A percentile compares a stretch with the other conserved stretches of the same genome.
These are phyloP conservation scores for Globisporangium yorkense DNA, from an alignment of 352 stramenopile genomes.

Conservation along the genomic window DNA sequence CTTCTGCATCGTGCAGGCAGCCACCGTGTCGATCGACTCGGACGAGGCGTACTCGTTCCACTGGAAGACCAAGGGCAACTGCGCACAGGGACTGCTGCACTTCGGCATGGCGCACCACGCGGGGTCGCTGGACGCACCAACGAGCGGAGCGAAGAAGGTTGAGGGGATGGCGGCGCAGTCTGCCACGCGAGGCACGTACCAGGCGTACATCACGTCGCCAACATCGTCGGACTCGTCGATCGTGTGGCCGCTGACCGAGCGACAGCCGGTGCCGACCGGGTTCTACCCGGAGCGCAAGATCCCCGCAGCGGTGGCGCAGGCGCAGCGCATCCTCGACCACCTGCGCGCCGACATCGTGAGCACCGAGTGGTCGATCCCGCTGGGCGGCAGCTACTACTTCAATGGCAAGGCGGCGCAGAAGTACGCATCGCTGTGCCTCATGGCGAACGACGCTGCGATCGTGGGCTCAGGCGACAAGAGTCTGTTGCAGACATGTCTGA, in stretches of 20 bases:
- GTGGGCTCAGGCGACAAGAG: constrained; percentile 38
- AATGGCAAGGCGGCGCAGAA: constrained; percentile 75
- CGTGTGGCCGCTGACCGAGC: constrained; percentile 46
- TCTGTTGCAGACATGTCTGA: constrained; percentile 37
- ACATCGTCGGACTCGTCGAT: constrained; percentile 37
- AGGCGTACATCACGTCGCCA: constrained; percentile 34
- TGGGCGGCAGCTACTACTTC: constrained; percentile 66
- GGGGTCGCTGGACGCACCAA: constrained; percentile 37
- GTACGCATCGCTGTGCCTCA: constrained; percentile 67
- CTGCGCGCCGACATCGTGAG: constrained; percentile 47
- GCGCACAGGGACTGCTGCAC: constrained; percentile 45
- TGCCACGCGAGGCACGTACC: constrained; percentile 34
- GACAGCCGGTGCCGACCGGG: constrained; percentile 26
- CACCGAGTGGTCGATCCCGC: constrained; percentile 38
- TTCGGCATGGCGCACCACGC: constrained; percentile 56
- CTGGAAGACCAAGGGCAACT: constrained; percentile 53
- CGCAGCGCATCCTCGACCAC: constrained; percentile 30
- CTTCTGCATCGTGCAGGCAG: constrained; percentile 43
- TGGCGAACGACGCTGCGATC: constrained; percentile 58
- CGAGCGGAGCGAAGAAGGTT: constrained; percentile 25
- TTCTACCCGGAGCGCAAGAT: constrained; percentile 45
- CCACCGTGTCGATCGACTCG: constrained; percentile 29
- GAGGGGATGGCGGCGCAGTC: constrained; percentile 29
- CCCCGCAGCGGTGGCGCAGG: constrained; percentile 16
- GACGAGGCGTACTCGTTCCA: constrained; percentile 43